These are phyloP conservation scores for Gonium pectorale DNA, from an alignment of 139 green algal genomes.

Conservation along the genomic window DNA sequence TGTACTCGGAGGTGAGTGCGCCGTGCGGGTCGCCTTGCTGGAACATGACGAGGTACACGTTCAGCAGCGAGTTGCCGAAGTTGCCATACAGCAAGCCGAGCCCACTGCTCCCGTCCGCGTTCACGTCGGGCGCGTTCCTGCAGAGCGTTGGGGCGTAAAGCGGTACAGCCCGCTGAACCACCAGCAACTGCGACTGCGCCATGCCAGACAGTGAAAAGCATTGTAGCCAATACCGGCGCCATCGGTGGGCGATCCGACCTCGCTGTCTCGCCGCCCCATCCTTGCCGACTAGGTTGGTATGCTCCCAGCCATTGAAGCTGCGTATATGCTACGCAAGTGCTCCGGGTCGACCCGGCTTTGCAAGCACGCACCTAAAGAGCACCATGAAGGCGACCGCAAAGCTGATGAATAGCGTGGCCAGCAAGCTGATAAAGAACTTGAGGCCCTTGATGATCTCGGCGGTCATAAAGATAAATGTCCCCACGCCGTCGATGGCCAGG, in stretches of 20 bases:
- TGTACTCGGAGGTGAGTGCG: neutral
- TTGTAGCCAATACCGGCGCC: too few relatives aligned
- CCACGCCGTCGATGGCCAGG: slow-evolving; percentile 56
- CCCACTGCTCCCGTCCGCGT: neutral
- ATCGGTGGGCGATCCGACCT: too few relatives aligned
- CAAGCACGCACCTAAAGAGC: slow-evolving; percentile 56
- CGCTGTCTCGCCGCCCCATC: too few relatives aligned
- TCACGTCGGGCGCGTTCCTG: neutral
- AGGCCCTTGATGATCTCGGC: slow-evolving; percentile 61
- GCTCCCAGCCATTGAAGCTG: too few relatives aligned
- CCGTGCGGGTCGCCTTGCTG: neutral
- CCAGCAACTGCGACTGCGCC: too few relatives aligned
- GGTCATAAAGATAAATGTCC: slow-evolving; percentile 62
- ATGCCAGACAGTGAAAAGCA: too few relatives aligned
- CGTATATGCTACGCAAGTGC: too few relatives aligned
- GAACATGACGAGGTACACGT: slow-evolving; percentile 37
- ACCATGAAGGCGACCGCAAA: slow-evolving; percentile 60
- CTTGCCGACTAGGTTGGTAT: too few relatives aligned
- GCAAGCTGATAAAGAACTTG: slow-evolving; percentile 59
- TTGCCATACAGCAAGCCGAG: slow-evolving; percentile 21
- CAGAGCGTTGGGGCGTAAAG: neutral
- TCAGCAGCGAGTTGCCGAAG: slow-evolving; percentile 42
- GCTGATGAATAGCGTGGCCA: slow-evolving; percentile 52
- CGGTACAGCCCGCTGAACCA: too few relatives aligned
- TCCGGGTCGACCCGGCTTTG: too few relatives aligned